Conservation (phyloP, 2,329 filamentous ascomycete genomes). For the Juglanconis oblonga region DNA sequence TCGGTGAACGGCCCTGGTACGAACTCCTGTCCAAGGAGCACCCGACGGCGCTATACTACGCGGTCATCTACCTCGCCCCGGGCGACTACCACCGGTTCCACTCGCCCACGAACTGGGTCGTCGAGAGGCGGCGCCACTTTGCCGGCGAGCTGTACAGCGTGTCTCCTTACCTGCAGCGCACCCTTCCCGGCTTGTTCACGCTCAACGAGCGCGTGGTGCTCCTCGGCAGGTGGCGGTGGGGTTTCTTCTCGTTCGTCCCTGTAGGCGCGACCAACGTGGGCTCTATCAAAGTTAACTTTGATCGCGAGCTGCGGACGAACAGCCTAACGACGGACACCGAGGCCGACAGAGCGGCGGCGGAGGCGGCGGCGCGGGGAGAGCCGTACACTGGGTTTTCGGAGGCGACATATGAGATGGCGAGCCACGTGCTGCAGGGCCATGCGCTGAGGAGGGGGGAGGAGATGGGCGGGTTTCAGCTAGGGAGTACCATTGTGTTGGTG, state of each 20-base stretch:
- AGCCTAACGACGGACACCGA: conserved; percentile 88
- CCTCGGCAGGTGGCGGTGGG: conserved; percentile 90
- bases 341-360: conserved; percentile 80
- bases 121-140: conserved; percentile 92
- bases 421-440: conserved; percentile 74
- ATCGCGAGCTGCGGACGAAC: conserved; percentile 90
- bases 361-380: conserved; percentile 73
- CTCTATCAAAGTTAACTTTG: conserved; percentile 95
- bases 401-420: conserved; percentile 80
- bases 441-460: conserved; percentile 85
- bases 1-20: conserved; percentile 70
- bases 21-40: conserved; percentile 59
- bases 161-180: conserved; percentile 90
- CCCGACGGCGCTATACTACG: conserved; percentile 81
- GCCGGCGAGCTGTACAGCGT: conserved; percentile 94
- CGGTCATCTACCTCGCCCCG: conserved; percentile 91
- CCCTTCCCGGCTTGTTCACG: conserved; percentile 89
- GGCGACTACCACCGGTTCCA: conserved; percentile 99
- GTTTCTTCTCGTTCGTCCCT: conserved; percentile 94
- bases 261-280: conserved; percentile 98
- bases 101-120: conserved; percentile 92
- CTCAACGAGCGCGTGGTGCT: conserved; percentile 95
- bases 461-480: conserved; percentile 97
- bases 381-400: conserved; percentile 88
- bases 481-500: conserved; percentile 90